These are phyloP conservation scores for Ballota nigra DNA, from an alignment of 257 asterid species.

Conservation along the genomic window DNA sequence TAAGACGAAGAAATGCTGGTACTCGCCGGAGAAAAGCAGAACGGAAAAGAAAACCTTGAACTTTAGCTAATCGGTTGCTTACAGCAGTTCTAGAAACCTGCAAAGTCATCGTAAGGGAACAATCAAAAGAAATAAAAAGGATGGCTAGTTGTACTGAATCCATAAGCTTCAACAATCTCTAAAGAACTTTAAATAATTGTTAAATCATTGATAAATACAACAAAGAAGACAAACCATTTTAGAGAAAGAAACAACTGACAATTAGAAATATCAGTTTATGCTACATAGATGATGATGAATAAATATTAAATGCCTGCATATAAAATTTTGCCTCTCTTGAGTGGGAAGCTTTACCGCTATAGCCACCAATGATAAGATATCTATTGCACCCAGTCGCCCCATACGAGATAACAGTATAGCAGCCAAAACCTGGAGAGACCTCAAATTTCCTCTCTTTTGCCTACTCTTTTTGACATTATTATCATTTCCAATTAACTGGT, in stretches of 20 bases:
- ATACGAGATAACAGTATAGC: conserved; percentile 84
- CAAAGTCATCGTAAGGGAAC: conserved; percentile 22
- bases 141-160: background rate
- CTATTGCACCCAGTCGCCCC: conserved; percentile 76
- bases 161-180: background rate
- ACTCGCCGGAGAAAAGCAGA: conserved; percentile 97
- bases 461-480: conserved; percentile 59
- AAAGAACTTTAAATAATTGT: background rate
- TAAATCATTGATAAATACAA: background rate
- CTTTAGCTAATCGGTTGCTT: conserved; percentile 98
- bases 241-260: background rate
- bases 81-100: conserved; percentile 90
- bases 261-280: conserved; percentile 7
- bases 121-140: background rate
- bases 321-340: conserved; percentile 13
- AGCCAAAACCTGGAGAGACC: conserved; percentile 86
- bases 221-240: background rate
- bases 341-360: conserved; percentile 69
- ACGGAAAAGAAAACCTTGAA: conserved; percentile 98
- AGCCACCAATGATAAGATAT: conserved; percentile 74
- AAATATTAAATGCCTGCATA: conserved; percentile 9
- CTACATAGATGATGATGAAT: conserved; percentile 10
- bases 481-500: conserved; percentile 44
- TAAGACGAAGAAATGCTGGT: conserved; percentile 85
- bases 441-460: conserved; percentile 79